Evolutionary conservation across 257 asterid genomes (phyloP).

Genomic region (Solanum rostratum): DNA sequence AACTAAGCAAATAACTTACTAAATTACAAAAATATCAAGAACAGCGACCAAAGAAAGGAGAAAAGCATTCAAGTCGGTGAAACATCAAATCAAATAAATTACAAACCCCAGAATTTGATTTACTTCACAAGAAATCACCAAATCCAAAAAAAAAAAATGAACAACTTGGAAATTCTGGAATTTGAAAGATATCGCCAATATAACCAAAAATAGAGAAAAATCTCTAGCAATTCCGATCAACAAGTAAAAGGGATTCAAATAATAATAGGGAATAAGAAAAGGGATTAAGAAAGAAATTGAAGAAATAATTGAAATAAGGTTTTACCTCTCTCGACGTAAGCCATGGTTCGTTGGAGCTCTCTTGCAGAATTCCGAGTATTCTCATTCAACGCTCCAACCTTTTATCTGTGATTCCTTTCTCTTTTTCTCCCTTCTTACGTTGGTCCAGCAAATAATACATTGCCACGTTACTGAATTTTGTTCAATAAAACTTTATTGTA

Average conservation of each 20-base stretch:
- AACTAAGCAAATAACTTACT: not conserved
- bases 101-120: not conserved
- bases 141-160: not conserved
- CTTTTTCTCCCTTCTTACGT: not conserved
- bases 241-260: not conserved
- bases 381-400: not conserved
- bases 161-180: not conserved
- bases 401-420: not conserved
- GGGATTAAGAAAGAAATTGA: not conserved
- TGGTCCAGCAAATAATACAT: not conserved
- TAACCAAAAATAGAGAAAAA: not conserved
- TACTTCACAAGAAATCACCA: not conserved
- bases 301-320: not conserved
- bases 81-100: not conserved
- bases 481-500: not conserved
- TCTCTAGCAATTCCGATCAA: not conserved
- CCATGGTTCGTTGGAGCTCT: constrained; percentile 28
- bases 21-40: not conserved
- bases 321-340: constrained; percentile 71
- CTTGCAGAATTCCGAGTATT: not conserved
- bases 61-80: no score
- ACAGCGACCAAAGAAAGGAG: not conserved
- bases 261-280: not conserved
- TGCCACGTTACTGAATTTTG: not conserved
- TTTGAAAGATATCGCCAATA: not conserved